Evolutionary conservation across 148 eudicot species (phyloP), one percentile per base, ranked within the genome.

Genomic region (Mesembryanthemum crystallinum): DNA sequence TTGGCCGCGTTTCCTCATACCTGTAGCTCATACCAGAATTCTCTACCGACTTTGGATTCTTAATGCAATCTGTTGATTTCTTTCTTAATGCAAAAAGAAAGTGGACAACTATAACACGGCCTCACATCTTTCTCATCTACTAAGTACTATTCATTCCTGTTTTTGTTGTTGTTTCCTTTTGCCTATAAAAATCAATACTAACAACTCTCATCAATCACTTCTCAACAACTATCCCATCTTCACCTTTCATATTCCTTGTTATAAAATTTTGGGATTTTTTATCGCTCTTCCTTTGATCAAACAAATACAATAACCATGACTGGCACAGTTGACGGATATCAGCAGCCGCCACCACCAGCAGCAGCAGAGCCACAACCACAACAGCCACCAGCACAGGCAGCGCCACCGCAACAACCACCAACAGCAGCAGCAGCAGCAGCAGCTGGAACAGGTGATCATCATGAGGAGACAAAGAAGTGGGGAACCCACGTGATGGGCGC

Each of bases 401-500:
- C 45, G 33, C 11, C 10, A 35, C 57, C 30, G 35, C 57, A 69
- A 29, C 47, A 33, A 10, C 42, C 18, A 45, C 59, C 59, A 47
- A 33, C 28, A 69, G 30, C n/a, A 24, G n/a, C 60, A n/a, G n/a
- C 32, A 49, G 5, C 9, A 28, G 5, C 21, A 30, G 49, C 17
- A 21, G 35, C n/a, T n/a, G n/a, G n/a, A n/a, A n/a, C n/a, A n/a
- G n/a, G n/a, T 23, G 42, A 27, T 27, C 24, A 27, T 21, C 24
- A 60, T 32, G 83, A 76, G 58, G 86, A 85, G 20, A 37, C 76
- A 0, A 81, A 82, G 84, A 90, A 85, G 76, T 86, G 92, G 89
- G 96, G 96, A 42, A 91, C 89, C 14, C 92, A 89, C 54, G 65
- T 87, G 35, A 91, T 89, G 89, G 92, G 89, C 24, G 75, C 82